Percentiles rank a stretch among this genome's conserved stretches.
phyloP scores from a whole-genome alignment of 2,329 filamentous ascomycete species.

The Plenodomus biglobosus region DNA sequence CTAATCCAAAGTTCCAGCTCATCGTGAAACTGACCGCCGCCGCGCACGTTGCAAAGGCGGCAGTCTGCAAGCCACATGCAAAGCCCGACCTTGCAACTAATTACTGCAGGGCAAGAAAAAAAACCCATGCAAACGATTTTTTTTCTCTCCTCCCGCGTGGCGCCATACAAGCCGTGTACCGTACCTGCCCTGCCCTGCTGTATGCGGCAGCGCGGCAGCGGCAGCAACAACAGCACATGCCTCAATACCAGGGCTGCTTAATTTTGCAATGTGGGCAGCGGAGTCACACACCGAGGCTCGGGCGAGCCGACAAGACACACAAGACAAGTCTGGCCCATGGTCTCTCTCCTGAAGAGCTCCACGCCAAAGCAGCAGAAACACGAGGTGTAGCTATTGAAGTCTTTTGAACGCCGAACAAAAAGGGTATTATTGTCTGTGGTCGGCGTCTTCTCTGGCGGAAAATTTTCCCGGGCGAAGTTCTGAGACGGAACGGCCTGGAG shows the following conservation, averaged over 20 bases:
- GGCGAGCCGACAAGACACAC: slow-evolving; percentile 1
- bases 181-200: not conserved
- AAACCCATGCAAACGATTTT: not conserved
- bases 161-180: not conserved
- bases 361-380: no score
- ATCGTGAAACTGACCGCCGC: not conserved
- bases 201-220: no score
- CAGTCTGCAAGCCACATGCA: not conserved
- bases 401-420: no score
- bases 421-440: no score
- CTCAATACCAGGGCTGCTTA: slow-evolving; percentile 4
- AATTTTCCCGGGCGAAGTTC: no score
- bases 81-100: not conserved
- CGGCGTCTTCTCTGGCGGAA: no score
- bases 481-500: no score
- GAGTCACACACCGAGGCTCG: slow-evolving; percentile 4
- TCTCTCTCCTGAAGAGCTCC: no score
- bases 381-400: no score
- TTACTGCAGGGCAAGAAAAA: not conserved
- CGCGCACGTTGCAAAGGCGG: not conserved
- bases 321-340: not conserved
- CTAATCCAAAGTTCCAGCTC: not conserved
- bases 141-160: not conserved
- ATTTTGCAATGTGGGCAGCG: slow-evolving; percentile 3
- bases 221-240: no score